phyloP scores from a whole-genome alignment of 306 rosid genomes.

The Castanospermum australe region DNA sequence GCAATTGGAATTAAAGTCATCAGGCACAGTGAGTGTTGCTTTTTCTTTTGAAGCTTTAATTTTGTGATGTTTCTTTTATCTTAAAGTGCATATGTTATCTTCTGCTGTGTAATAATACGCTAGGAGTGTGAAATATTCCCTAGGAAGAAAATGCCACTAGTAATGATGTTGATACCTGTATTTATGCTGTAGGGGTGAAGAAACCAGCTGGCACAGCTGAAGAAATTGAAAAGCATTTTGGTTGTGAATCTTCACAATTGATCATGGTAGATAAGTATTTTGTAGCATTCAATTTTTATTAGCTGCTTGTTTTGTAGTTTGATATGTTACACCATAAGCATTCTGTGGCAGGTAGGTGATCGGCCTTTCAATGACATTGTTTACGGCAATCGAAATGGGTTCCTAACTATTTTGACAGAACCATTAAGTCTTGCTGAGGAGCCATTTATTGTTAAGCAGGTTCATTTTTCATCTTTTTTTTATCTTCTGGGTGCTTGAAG shows the following conservation, averaged over 20 bases:
- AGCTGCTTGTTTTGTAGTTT: slow-evolving; percentile 13
- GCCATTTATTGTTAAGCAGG: slow-evolving; percentile 92
- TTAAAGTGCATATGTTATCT: not conserved
- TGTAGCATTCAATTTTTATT: not conserved
- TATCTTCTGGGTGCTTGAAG: slow-evolving; percentile 1
- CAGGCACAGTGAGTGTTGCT: slow-evolving; percentile 79
- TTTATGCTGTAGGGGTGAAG: slow-evolving; percentile 61
- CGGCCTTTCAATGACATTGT: slow-evolving; percentile 94
- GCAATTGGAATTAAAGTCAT: slow-evolving; percentile 83
- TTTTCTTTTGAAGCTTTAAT: slow-evolving; percentile 16
- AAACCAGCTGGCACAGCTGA: slow-evolving; percentile 96
- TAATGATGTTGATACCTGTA: slow-evolving; percentile 28
- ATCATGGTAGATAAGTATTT: slow-evolving; percentile 67
- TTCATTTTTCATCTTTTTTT: slow-evolving; percentile 33
- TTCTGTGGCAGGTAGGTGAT: slow-evolving; percentile 84
- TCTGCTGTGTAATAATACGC: not conserved
- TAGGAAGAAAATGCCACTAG: not conserved
- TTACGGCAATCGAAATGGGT: slow-evolving; percentile 84
- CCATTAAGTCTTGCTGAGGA: slow-evolving; percentile 83
- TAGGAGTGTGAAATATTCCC: not conserved
- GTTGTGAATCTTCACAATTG: slow-evolving; percentile 65
- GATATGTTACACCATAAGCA: not conserved
- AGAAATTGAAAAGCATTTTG: slow-evolving; percentile 94
- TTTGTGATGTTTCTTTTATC: slow-evolving; percentile 18
- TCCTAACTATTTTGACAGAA: slow-evolving; percentile 77